A percentile compares a stretch with the other conserved stretches of the same genome.
Conservation (phyloP, 129 eudicot genomes). For the Escallonia herrerae region DNA sequence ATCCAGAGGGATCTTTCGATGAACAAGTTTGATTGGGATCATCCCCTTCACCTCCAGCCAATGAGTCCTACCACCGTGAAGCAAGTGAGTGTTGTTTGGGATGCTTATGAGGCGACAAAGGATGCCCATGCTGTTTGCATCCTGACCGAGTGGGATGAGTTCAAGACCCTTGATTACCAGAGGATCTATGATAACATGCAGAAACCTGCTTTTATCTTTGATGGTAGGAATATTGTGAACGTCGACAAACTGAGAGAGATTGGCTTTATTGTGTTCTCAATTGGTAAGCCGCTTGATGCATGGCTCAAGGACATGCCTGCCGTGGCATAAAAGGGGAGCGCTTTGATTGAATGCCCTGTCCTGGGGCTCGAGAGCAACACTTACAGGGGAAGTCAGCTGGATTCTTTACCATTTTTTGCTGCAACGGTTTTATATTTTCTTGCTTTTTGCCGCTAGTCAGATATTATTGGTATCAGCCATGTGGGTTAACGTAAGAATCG, state of each 20-base stretch:
- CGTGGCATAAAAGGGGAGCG: slow-evolving; percentile 33
- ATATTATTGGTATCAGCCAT: slow-evolving; percentile 4
- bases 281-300: slow-evolving; percentile 85
- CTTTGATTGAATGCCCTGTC: background rate
- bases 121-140: slow-evolving; percentile 78
- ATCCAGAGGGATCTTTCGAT: slow-evolving; percentile 75
- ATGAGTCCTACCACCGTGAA: slow-evolving; percentile 83
- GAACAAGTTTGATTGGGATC: slow-evolving; percentile 92
- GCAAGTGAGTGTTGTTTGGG: slow-evolving; percentile 73
- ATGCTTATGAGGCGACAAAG: slow-evolving; percentile 80
- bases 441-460: background rate
- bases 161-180: slow-evolving; percentile 71
- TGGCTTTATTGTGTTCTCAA: slow-evolving; percentile 84
- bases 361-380: slow-evolving; percentile 14
- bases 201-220: slow-evolving; percentile 82
- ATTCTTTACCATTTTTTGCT: slow-evolving; percentile 36
- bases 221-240: slow-evolving; percentile 71
- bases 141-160: slow-evolving; percentile 89
- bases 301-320: slow-evolving; percentile 96
- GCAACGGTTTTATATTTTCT: slow-evolving; percentile 19
- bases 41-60: slow-evolving; percentile 91
- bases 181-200: slow-evolving; percentile 77
- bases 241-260: slow-evolving; percentile 62
- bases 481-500: background rate
- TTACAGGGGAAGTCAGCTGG: slow-evolving; percentile 2